A percentile compares a stretch with the other conserved stretches of the same genome.
Evolutionary conservation across 2,329 filamentous ascomycete species (phyloP).

Genomic region (Xylariaceae sp.): DNA sequence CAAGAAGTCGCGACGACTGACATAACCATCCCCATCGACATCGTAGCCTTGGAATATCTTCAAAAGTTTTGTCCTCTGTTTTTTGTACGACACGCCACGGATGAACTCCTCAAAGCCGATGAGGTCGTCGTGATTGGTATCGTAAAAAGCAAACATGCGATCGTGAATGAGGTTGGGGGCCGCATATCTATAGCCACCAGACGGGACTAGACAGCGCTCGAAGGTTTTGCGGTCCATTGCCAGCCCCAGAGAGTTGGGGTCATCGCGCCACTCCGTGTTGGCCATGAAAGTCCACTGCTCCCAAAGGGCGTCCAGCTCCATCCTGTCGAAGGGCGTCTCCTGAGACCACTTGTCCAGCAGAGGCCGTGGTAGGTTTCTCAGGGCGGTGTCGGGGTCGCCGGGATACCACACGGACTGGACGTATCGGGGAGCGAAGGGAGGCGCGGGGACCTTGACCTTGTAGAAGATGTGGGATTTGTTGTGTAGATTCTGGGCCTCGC

Average conservation of each 20-base stretch:
- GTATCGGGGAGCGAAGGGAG: constrained; percentile 77
- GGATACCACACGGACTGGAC: constrained; percentile 85
- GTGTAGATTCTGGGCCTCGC: constrained; percentile 76
- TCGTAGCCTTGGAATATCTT: constrained; percentile 89
- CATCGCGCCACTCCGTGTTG: constrained; percentile 76
- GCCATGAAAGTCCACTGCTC: constrained; percentile 96
- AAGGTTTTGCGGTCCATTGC: constrained; percentile 94
- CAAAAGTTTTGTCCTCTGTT: constrained; percentile 65
- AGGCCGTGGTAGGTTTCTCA: constrained; percentile 62
- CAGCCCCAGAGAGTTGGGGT: constrained; percentile 72
- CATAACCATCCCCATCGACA: constrained; percentile 81
- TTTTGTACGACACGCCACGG: constrained; percentile 71
- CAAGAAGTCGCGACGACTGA: constrained; percentile 82
- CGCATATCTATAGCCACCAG: constrained; percentile 73
- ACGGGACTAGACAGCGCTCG: constrained; percentile 83
- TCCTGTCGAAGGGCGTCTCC: constrained; percentile 77
- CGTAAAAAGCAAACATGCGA: constrained; percentile 95
- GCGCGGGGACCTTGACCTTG: constrained; percentile 88
- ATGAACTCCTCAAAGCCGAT: constrained; percentile 94
- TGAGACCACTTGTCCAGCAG: constrained; percentile 67
- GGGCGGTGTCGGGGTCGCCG: constrained; percentile 73
- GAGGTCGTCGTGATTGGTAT: constrained; percentile 80
- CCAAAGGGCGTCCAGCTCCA: constrained; percentile 89
- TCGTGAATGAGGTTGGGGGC: constrained; percentile 90
- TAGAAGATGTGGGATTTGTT: constrained; percentile 94